Conservation (phyloP, 2,329 filamentous ascomycete genomes). For the Calonectria pseudoreteaudii region DNA sequence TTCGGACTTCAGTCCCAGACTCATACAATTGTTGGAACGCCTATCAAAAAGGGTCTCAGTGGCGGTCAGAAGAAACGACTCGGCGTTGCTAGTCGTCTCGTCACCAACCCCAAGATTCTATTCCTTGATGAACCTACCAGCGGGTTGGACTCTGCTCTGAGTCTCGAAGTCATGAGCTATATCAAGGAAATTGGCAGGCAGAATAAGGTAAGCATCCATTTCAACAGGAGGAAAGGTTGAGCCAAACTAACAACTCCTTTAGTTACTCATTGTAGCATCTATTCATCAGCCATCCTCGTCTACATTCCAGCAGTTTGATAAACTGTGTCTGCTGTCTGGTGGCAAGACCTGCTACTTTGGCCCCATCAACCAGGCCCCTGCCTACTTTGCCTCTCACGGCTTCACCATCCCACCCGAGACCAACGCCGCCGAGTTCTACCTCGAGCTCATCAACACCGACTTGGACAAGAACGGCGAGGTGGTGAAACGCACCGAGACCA, state of each 20-base stretch:
- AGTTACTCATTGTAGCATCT: neutral
- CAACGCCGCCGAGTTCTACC: neutral
- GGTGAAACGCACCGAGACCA: neutral
- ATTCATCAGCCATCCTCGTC: neutral
- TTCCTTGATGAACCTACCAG: neutral
- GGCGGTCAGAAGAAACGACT: conserved; percentile 86
- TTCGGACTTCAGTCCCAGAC: conserved; percentile 44
- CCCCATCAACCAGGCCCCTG: neutral
- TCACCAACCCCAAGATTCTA: conserved; percentile 72
- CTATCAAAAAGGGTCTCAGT: conserved; percentile 82
- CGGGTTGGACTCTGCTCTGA: neutral
- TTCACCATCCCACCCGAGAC: neutral
- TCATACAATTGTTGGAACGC: conserved; percentile 80
- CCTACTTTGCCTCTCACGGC: neutral
- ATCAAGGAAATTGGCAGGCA: neutral
- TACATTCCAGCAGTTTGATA: neutral
- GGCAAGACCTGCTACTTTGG: neutral
- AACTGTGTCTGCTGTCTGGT: neutral
- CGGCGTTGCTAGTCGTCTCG: conserved; percentile 81
- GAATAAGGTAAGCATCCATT: neutral
- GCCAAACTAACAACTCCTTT: neutral
- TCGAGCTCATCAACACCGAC: conserved; percentile 1
- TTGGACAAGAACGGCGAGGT: neutral
- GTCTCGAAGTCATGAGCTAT: neutral
- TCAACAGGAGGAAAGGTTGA: no score